Evolutionary conservation across 768 basidiomycete genomes (phyloP).

Genomic region (Russula compacta): DNA sequence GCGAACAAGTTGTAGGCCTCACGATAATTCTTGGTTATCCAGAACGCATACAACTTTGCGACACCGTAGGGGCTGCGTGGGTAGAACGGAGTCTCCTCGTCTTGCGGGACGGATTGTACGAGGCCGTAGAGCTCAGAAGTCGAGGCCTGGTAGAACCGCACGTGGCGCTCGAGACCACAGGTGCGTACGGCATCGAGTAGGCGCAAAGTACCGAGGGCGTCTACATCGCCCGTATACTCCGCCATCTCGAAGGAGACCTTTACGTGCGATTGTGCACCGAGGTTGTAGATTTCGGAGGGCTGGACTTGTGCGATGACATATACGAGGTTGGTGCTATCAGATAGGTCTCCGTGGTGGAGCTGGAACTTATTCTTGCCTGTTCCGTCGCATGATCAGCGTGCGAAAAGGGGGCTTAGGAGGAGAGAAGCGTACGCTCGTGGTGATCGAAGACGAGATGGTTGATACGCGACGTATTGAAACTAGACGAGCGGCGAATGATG

Average conservation of each 20-base stretch:
- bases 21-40: slow-evolving; percentile 87
- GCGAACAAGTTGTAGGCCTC: slow-evolving; percentile 97
- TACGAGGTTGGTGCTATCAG: slow-evolving; percentile 94
- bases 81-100: slow-evolving; percentile 95
- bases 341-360: slow-evolving; percentile 86
- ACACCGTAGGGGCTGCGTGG: slow-evolving; percentile 96
- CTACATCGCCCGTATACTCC: slow-evolving; percentile 97
- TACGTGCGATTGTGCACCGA: slow-evolving; percentile 96
- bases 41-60: slow-evolving; percentile 88
- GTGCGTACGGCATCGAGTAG: slow-evolving; percentile 94
- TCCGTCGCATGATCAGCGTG: not conserved
- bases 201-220: slow-evolving; percentile 89
- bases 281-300: slow-evolving; percentile 95
- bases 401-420: not conserved
- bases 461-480: slow-evolving; percentile 94
- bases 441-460: slow-evolving; percentile 91
- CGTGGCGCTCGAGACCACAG: slow-evolving; percentile 86
- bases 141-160: slow-evolving; percentile 95
- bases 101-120: slow-evolving; percentile 91
- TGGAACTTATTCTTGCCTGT: slow-evolving; percentile 69
- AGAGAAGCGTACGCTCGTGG: slow-evolving; percentile 62
- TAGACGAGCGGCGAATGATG: slow-evolving; percentile 94
- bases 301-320: slow-evolving; percentile 93
- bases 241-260: slow-evolving; percentile 99
- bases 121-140: slow-evolving; percentile 97